phyloP scores from a whole-genome alignment of 202 grass and related monocot genomes.

The Elaeis oleifera region DNA sequence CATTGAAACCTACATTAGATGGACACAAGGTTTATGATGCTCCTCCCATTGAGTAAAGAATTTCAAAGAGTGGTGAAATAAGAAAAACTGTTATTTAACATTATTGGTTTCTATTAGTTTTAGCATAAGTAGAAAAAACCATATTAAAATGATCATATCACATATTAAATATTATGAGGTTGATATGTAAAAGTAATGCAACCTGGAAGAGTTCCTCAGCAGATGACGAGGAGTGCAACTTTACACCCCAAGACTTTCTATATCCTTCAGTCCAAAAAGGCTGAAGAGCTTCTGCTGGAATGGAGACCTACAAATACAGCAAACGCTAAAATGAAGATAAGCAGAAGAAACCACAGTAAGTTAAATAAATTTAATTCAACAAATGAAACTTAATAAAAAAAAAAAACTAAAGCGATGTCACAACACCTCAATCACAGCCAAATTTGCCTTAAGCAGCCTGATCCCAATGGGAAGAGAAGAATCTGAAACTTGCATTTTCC shows the following conservation, averaged over 20 bases:
- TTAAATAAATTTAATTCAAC: slow-evolving; percentile 20
- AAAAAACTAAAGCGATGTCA: slow-evolving; percentile 12
- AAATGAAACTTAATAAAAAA: slow-evolving; percentile 4
- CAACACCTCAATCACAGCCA: slow-evolving; percentile 62
- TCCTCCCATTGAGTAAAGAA: too few relatives aligned
- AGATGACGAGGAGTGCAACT: slow-evolving; percentile 61
- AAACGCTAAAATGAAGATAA: not conserved
- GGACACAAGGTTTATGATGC: too few relatives aligned
- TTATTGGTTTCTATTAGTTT: too few relatives aligned
- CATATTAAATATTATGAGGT: too few relatives aligned
- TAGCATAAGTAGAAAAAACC: too few relatives aligned
- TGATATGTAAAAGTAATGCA: too few relatives aligned
- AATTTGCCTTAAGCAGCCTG: slow-evolving; percentile 58
- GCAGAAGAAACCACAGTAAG: slow-evolving; percentile 9
- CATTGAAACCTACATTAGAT: too few relatives aligned
- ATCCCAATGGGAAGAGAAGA: slow-evolving; percentile 49
- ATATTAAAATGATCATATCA: too few relatives aligned
- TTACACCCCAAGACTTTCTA: slow-evolving; percentile 77
- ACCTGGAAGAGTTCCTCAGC: slow-evolving; percentile 59
- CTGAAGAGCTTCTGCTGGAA: slow-evolving; percentile 75
- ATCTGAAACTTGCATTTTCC: slow-evolving; percentile 49
- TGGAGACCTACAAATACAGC: slow-evolving; percentile 39
- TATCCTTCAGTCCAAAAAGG: slow-evolving; percentile 61
- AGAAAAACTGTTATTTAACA: too few relatives aligned
- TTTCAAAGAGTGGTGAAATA: too few relatives aligned